Evolutionary conservation across 75 land plant species (phyloP), one percentile per base, ranked within the genome.

Genomic region (Azolla pinnata): DNA sequence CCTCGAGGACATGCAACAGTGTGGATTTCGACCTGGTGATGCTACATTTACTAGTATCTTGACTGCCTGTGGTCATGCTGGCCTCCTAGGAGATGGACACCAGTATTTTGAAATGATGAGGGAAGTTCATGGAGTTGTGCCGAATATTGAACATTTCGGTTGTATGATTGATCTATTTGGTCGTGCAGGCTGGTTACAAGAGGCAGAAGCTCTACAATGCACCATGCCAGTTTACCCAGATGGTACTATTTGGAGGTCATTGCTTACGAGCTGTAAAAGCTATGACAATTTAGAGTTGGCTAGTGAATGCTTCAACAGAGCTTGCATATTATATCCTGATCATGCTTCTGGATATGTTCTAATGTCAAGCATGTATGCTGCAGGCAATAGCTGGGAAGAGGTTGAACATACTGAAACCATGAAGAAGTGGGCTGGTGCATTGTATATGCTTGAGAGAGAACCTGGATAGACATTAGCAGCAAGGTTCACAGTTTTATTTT

Each of bases 401-500:
- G 76, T 76, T 31, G 35, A 38, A 2, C 58, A 70, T n/a, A 58
- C 70, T 9, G 60, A 79, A 18, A 59, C 58, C 49, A 49, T 81
- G 56, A 76, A 72, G 83, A 72, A 66, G 33, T 58, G 71, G 28
- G 67, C 62, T 62, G 54, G 69, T 64, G 83, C 77, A n/a, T 64
- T 63, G 49, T 76, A 81, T 44, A 23, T 67, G 24, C 76, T 76
- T 18, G 83, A 79, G 9, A 76, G 40, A 30, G 77, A n/a, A n/a
- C 79, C 60, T 81, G 83, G 79, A 72, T 81, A 44, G 79, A 76
- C 24, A 29, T 73, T 8, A 73, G 67, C 44, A 64, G 58, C 18
- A 56, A 29, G 2, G 69, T 58, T 16, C 73, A 73, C 60, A 49
- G 63, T 56, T 81, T 81, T 56, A 51, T 69, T 62, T 47, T 78